Evolutionary conservation across 2,329 filamentous ascomycete genomes (phyloP), one percentile per base, ranked within the genome.

Genomic region (Cercospora beticola): DNA sequence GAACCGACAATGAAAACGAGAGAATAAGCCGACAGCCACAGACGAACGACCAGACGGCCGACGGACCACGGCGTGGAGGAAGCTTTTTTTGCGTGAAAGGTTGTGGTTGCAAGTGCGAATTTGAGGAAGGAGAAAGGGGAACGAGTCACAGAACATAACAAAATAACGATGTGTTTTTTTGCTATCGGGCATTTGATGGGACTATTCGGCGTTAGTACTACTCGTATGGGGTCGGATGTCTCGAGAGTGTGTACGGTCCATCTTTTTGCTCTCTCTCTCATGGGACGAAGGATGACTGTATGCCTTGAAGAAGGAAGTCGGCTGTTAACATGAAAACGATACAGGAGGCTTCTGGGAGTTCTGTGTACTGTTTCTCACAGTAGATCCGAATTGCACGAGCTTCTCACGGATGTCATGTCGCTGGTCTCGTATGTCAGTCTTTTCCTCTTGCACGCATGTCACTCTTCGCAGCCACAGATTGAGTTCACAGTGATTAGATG

Each of bases 291-390:
- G 28, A 52, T 54, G 62, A n/a, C 30, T 30, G 46, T 52, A 36
- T 56, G 54, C 65, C 70, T 73, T 65, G 70, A 73, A 68, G 72
- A 73, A 65, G 62, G 62, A 65, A 65, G 62, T 65, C 62, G 62
- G 62, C 62, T 58, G 52, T 58, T 66, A 33, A 67, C 62, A 68
- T 67, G 63, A 65, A 70, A 65, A 66, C 46, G 59, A 64, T 26
- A 58, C 61, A 57, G 63, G 68, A 64, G 60, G 64, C 64, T 68
- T 65, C 40, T 69, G 59, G 31, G 56, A 21, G 68, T 67, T 64
- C 62, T 54, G 62, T 67, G 62, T 67, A 66, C 56, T 65, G 56
- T 52, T 58, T 21, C 56, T 62, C 40, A 52, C 40, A 61, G 69
- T 72, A 69, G 68, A 68, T 72, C 64, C 62, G 62, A 65, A 71